Percentiles rank a stretch among this genome's conserved stretches.
Evolutionary conservation across 257 asterid species (phyloP).

Genomic region (Solanum tacnaense): DNA sequence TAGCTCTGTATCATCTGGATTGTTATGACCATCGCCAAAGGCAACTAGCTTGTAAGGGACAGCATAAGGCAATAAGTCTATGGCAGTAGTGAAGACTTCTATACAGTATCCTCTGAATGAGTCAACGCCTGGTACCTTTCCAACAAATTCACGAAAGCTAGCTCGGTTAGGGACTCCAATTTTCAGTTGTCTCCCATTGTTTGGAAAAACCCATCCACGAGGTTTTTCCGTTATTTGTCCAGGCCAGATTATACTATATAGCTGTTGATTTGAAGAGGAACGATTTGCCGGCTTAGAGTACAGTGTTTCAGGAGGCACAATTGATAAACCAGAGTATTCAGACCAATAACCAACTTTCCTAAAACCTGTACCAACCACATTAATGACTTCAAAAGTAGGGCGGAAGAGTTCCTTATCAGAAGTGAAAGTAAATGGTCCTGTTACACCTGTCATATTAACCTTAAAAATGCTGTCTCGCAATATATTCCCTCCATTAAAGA

Average conservation of each 20-base stretch:
- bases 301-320: slow-evolving; percentile 31
- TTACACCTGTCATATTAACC: slow-evolving; percentile 46
- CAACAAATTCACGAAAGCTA: slow-evolving; percentile 38
- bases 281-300: slow-evolving; percentile 18
- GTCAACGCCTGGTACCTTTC: slow-evolving; percentile 12
- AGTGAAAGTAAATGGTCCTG: slow-evolving; percentile 30
- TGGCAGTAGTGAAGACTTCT: slow-evolving; percentile 48
- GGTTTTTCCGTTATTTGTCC: slow-evolving; percentile 38
- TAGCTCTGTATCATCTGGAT: slow-evolving; percentile 39
- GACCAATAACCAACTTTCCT: slow-evolving; percentile 48
- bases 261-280: slow-evolving; percentile 25
- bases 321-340: slow-evolving; percentile 45
- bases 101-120: slow-evolving; percentile 44
- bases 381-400: slow-evolving; percentile 52
- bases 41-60: slow-evolving; percentile 37
- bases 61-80: slow-evolving; percentile 42
- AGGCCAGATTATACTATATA: slow-evolving; percentile 42
- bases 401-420: slow-evolving; percentile 27
- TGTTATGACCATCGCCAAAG: slow-evolving; percentile 37
- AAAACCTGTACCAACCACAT: slow-evolving; percentile 36
- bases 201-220: slow-evolving; percentile 62
- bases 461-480: slow-evolving; percentile 25
- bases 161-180: slow-evolving; percentile 50
- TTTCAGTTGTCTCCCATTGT: slow-evolving; percentile 31
- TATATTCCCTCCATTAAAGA: slow-evolving; percentile 36